phyloP scores from a whole-genome alignment of 805 yeast species.

The Yarrowia divulgata region DNA sequence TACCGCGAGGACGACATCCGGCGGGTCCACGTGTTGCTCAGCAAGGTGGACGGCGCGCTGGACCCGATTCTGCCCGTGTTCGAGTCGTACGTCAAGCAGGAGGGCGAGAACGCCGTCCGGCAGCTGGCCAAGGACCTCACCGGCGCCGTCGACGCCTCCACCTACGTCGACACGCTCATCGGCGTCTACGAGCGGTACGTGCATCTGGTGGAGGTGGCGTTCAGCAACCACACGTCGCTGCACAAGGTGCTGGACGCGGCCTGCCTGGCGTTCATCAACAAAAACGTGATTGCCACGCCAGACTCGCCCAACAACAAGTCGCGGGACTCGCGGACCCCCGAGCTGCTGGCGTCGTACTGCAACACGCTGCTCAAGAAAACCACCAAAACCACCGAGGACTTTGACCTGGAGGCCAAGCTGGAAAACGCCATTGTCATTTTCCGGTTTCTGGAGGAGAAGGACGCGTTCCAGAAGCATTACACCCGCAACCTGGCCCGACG shows the following conservation, averaged over 20 bases:
- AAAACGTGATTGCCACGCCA: conserved; percentile 70
- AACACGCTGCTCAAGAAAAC: conserved; percentile 81
- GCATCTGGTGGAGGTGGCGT: conserved; percentile 68
- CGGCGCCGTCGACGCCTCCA: conserved; percentile 67
- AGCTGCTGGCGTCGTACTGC: conserved; percentile 85
- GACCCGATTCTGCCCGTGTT: conserved; percentile 78
- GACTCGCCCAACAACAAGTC: conserved; percentile 50
- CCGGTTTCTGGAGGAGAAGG: conserved; percentile 89
- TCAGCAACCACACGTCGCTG: conserved; percentile 76
- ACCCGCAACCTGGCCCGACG: conserved; percentile 88
- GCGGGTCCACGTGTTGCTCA: conserved; percentile 76
- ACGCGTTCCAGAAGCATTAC: conserved; percentile 92
- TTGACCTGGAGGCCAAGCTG: conserved; percentile 70
- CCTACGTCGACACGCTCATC: conserved; percentile 79
- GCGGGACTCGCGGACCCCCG: conserved; percentile 80
- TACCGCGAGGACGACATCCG: conserved; percentile 74
- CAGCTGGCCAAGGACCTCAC: conserved; percentile 56
- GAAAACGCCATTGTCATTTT: conserved; percentile 88
- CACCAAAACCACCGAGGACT: conserved; percentile 66
- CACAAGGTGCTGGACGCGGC: conserved; percentile 90
- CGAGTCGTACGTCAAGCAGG: conserved; percentile 71
- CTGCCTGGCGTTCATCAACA: conserved; percentile 82
- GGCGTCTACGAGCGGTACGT: conserved; percentile 72
- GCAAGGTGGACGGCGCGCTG: conserved; percentile 79
- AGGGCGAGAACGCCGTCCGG: conserved; percentile 68